Evolutionary conservation across 768 basidiomycete species (phyloP), one percentile per base, ranked within the genome.

Genomic region (Artomyces pyxidatus): DNA sequence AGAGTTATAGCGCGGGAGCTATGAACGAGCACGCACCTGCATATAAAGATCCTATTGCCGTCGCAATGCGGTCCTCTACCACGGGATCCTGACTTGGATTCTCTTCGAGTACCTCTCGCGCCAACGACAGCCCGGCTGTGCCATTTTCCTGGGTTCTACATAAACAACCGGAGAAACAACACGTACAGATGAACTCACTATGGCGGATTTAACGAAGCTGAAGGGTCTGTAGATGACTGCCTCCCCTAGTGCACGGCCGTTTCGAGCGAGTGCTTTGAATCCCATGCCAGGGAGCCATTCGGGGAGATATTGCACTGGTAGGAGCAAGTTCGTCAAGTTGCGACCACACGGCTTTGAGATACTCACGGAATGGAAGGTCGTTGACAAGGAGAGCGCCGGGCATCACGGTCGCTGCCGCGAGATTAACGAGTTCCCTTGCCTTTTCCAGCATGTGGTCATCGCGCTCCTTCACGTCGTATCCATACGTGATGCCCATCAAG

Each of bases 141-240:
- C 32, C 32, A 12, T 12, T 14, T 17, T 35, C 32, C 32, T 35
- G 32, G 4, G 32, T n/a, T n/a, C n/a, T n/a, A n/a, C n/a, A n/a
- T n/a, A n/a, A n/a, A 35, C 32, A 35, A 17, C 32, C 4, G 12
- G 32, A 14, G 12, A 4, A 35, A 17, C 32, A 17, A 12, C 32
- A 10, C 32, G 12, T 3, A 3, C 5, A 35, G 32, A 35, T 52
- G 27, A 21, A 29, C 43, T 16, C 37, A 84, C 85, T 66, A 84
- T 72, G 46, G 71, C 75, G 12, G 69, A 67, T 64, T 78, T 76
- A 46, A 80, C 73, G 41, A 68, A 77, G 35, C 76, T 73, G 49
- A 75, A 87, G 6, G 85, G 83, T 49, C 67, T 66, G 26, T 87
- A 76, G 19, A 80, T 78, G 44, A 80, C 83, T 52, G 79, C 77